Evolutionary conservation across 1,284 basidiomycete species (phyloP), one percentile per base, ranked within the genome.

Genomic region (Sporisorium sorghi): DNA sequence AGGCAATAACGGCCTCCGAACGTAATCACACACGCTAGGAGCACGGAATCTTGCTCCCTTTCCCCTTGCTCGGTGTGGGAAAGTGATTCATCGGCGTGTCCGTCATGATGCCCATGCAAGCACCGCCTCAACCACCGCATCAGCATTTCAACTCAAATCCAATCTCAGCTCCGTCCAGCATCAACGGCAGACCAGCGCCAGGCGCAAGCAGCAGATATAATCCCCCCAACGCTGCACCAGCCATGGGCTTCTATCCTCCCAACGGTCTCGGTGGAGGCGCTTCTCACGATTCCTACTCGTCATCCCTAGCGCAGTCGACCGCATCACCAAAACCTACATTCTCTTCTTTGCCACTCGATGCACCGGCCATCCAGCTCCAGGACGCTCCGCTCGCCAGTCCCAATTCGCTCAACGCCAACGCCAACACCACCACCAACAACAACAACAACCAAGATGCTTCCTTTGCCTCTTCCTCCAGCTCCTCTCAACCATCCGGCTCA

Each of bases 61-160:
- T n/a, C n/a, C n/a, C n/a, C n/a, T n/a, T n/a, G n/a, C n/a, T n/a
- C n/a, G n/a, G n/a, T n/a, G n/a, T n/a, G n/a, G n/a, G n/a, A n/a
- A n/a, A 9, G 28, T 30, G 28, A 21, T 37, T 32, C n/a, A 5
- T 24, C 32, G 28, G 24, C 24, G 35, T 44, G 32, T 54, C 44
- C 60, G 61, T 50, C 57, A 73, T 73, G 71, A 73, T 73, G 71
- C 71, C 62, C 21, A 69, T 69, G 62, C 72, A 74, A 48, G 51
- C 66, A 24, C 61, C 72, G 32, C 66, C 72, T n/a, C 64, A 73
- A 15, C 70, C 64, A 54, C 72, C 66, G 19, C 62, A 74, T 47
- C 72, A 74, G 33, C 59, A 74, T 30, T 73, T 58, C 54, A 65
- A 54, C 39, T 46, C 65, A 7, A 65, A 58, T 32, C 23, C 57